phyloP scores from a whole-genome alignment of 768 basidiomycete species.

The Kwoniella heveanensis region DNA sequence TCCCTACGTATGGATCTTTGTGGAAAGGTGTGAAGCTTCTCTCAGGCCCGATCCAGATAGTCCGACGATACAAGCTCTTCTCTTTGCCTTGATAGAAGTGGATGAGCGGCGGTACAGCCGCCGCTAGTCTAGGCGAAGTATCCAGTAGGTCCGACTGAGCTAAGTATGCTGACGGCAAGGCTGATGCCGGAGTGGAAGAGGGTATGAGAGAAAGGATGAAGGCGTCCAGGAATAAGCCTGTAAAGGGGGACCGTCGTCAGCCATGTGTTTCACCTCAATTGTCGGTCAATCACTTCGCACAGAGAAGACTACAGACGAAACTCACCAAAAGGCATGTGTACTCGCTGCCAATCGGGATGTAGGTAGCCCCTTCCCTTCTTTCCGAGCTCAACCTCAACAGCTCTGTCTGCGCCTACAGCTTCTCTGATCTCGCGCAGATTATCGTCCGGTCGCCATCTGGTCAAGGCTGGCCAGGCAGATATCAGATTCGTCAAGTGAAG shows the following conservation, averaged over 20 bases:
- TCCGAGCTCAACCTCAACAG: constrained; percentile 50
- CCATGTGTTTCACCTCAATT: background rate
- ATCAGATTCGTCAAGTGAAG: constrained; percentile 36
- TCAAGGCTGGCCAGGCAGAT: constrained; percentile 32
- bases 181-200: constrained; percentile 16
- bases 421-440: constrained; percentile 21
- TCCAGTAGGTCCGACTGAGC: constrained; percentile 51
- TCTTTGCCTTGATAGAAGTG: constrained; percentile 37
- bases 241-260: background rate
- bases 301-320: too few relatives aligned
- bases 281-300: too few relatives aligned
- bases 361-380: constrained; percentile 48
- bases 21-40: constrained; percentile 52
- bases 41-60: constrained; percentile 51
- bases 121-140: constrained; percentile 16
- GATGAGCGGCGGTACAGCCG: constrained; percentile 34
- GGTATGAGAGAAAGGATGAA: constrained; percentile 49
- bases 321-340: constrained; percentile 51
- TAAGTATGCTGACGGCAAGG: constrained; percentile 44
- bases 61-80: constrained; percentile 43
- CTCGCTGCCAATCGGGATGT: constrained; percentile 40
- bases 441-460: constrained; percentile 29
- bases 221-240: constrained; percentile 52
- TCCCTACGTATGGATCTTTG: constrained; percentile 49
- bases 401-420: constrained; percentile 30